Evolutionary conservation across 306 rosid genomes (phyloP).

Genomic region (Dryas drummondii): DNA sequence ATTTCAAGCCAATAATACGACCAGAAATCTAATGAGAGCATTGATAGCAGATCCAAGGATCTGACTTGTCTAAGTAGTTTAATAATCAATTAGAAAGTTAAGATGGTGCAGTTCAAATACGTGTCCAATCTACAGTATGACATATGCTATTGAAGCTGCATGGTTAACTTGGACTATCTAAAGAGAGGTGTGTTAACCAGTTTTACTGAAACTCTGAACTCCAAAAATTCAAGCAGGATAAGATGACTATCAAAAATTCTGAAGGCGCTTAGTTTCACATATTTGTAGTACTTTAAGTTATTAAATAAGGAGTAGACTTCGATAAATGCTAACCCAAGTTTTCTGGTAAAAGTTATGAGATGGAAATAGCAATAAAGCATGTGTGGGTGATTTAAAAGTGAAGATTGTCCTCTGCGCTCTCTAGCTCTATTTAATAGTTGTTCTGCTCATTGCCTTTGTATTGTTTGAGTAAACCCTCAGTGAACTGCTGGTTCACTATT

Average conservation of each 20-base stretch:
- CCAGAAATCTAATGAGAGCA: too few species aligned
- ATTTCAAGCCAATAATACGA: too few species aligned
- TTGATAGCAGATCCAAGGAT: neutral
- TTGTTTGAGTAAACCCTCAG: neutral
- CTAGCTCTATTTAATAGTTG: neutral
- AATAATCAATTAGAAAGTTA: neutral
- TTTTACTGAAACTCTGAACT: neutral
- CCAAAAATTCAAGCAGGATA: neutral
- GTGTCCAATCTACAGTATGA: neutral
- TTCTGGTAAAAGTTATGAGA: neutral
- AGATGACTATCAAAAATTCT: neutral
- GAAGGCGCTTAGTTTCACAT: neutral
- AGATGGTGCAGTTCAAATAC: neutral
- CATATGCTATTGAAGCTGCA: neutral
- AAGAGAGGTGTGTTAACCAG: neutral
- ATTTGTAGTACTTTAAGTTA: neutral
- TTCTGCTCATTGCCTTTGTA: neutral
- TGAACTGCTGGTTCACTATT: neutral
- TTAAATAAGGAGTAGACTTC: neutral
- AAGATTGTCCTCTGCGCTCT: neutral
- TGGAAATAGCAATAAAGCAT: neutral
- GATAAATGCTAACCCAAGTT: neutral
- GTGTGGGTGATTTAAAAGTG: neutral
- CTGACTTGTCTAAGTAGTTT: neutral
- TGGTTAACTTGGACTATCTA: neutral